These are phyloP conservation scores for Termitomyces sp. DNA, from an alignment of 768 basidiomycete species.

Conservation along the genomic window DNA sequence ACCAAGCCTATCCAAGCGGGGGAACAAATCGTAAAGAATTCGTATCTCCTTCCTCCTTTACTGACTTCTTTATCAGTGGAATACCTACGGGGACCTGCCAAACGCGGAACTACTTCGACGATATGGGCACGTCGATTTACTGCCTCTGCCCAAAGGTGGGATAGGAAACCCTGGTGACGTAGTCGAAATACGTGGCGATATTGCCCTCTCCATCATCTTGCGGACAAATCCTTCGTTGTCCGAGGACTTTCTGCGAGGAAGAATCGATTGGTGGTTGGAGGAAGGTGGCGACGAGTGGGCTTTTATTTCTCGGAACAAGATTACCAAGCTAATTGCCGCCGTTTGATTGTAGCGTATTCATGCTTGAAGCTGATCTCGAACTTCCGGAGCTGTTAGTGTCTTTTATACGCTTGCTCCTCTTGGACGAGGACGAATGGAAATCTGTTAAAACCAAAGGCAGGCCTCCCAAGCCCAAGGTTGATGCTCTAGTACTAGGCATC, in stretches of 20 bases:
- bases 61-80: conserved; percentile 55
- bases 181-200: conserved; percentile 72
- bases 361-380: conserved; percentile 45
- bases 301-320: neutral
- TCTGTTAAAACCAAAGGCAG: conserved; percentile 56
- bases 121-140: conserved; percentile 87
- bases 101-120: conserved; percentile 91
- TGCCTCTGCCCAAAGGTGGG: conserved; percentile 45
- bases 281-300: conserved; percentile 85
- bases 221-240: conserved; percentile 14
- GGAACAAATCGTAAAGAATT: conserved; percentile 75
- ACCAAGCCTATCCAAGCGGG: conserved; percentile 70
- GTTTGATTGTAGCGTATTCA: conserved; percentile 38
- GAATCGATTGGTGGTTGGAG: conserved; percentile 94
- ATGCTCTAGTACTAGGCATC: conserved; percentile 40
- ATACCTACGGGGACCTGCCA: conserved; percentile 91
- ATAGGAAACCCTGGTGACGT: conserved; percentile 74
- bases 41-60: neutral
- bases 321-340: neutral
- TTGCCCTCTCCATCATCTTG: conserved; percentile 43
- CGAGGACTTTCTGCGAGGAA: conserved; percentile 35
- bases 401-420: conserved; percentile 57
- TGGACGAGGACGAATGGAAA: conserved; percentile 53
- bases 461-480: conserved; percentile 67
- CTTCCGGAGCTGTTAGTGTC: conserved; percentile 56